Percentiles rank a stretch among this genome's conserved stretches.
Conservation (phyloP, 306 rosid genomes). For the Corylus avellana region DNA sequence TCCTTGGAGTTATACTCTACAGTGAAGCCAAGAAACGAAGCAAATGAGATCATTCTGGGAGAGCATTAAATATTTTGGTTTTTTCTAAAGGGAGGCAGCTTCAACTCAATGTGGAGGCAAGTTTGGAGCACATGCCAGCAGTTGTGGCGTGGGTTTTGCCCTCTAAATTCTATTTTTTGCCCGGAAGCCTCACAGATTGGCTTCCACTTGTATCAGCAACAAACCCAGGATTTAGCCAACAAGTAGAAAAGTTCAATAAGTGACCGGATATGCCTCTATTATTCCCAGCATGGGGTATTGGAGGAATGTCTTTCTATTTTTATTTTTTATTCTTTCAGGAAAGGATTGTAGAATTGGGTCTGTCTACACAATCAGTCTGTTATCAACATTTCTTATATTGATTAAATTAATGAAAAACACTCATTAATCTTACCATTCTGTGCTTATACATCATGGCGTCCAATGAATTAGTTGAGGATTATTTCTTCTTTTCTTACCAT, state of each 20-base stretch:
- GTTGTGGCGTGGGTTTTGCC: slow-evolving; percentile 43
- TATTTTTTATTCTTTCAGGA: slow-evolving; percentile 54
- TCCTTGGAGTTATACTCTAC: slow-evolving; percentile 85
- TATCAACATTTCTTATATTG: slow-evolving; percentile 57
- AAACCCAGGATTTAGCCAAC: slow-evolving; percentile 55
- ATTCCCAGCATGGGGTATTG: slow-evolving; percentile 49
- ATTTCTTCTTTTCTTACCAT: background rate
- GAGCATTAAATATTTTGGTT: slow-evolving; percentile 35
- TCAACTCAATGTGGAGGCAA: slow-evolving; percentile 40
- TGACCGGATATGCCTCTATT: slow-evolving; percentile 38
- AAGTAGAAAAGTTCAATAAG: slow-evolving; percentile 64
- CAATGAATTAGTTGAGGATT: background rate
- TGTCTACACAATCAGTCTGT: slow-evolving; percentile 34
- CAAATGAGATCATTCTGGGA: slow-evolving; percentile 53
- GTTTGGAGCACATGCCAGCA: slow-evolving; percentile 36
- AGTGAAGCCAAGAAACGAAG: slow-evolving; percentile 99
- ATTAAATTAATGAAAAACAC: slow-evolving; percentile 52
- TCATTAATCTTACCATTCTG: slow-evolving; percentile 30
- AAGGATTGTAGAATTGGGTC: slow-evolving; percentile 56
- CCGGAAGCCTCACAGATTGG: slow-evolving; percentile 45
- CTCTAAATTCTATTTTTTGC: slow-evolving; percentile 35
- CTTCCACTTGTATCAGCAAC: slow-evolving; percentile 61
- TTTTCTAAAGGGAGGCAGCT: slow-evolving; percentile 30
- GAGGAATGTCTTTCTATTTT: slow-evolving; percentile 42
- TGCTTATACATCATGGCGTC: background rate